Conservation (phyloP, 2,329 filamentous ascomycete genomes). For the Tolypocladium ovalisporum region DNA sequence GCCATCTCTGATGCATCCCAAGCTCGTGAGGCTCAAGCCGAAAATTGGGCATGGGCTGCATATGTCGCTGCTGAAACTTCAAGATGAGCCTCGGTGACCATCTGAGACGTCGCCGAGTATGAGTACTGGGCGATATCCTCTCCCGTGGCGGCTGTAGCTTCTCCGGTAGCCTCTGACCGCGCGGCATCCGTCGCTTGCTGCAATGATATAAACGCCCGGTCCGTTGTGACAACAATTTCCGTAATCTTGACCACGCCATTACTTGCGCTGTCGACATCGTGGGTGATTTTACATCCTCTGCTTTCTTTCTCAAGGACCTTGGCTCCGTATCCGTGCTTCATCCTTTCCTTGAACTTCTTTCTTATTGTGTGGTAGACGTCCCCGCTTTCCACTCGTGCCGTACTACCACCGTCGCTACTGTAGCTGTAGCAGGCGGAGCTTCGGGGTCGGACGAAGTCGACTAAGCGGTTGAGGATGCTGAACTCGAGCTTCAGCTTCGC, state of each 20-base stretch:
- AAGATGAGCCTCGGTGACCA: not conserved
- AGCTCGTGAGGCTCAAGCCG: not conserved
- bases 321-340: not conserved
- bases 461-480: conserved; percentile 22
- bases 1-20: not conserved
- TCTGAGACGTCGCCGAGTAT: not conserved
- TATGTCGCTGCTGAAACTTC: not conserved
- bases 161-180: not conserved
- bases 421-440: not conserved
- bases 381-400: not conserved
- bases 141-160: not conserved
- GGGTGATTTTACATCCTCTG: not conserved
- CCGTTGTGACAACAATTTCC: not conserved
- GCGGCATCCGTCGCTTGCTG: not conserved
- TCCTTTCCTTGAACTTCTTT: not conserved
- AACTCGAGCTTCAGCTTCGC: conserved; percentile 27
- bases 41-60: not conserved
- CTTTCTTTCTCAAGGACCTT: not conserved
- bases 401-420: not conserved
- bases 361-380: not conserved
- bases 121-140: not conserved
- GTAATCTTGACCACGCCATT: not conserved
- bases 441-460: conserved; percentile 11
- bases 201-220: not conserved
- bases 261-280: not conserved